These are phyloP conservation scores for Eimeria acervulina DNA, from an alignment of 169 alveolate species.

Conservation along the genomic window DNA sequence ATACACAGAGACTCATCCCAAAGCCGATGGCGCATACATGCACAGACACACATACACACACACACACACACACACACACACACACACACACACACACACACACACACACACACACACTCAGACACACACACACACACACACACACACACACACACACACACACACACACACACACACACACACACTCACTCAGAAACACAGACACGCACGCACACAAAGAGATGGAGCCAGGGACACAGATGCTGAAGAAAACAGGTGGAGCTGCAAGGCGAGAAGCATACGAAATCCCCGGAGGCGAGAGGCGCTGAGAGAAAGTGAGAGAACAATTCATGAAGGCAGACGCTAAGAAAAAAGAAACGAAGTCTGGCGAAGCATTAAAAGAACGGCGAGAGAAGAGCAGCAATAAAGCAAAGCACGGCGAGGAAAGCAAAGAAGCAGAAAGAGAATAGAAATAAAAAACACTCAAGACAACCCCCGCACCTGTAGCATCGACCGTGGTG, in stretches of 20 bases:
- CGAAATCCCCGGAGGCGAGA: background rate
- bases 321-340: background rate
- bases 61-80: too few species aligned
- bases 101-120: background rate
- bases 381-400: too few species aligned
- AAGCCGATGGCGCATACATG: background rate
- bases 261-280: too few species aligned
- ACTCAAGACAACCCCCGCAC: background rate
- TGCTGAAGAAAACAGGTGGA: background rate
- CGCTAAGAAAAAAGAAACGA: background rate
- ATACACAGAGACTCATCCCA: background rate
- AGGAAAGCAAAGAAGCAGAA: too few species aligned
- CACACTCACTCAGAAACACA: too few species aligned
- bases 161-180: too few species aligned
- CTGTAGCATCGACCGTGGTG: conserved; percentile 83
- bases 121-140: background rate
- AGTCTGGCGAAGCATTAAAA: too few species aligned
- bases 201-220: background rate
- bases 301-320: background rate
- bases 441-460: too few species aligned
- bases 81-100: too few species aligned
- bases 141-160: background rate
- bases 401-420: too few species aligned
- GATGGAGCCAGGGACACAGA: background rate
- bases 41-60: too few species aligned